A percentile compares a stretch with the other conserved stretches of the same genome.
phyloP scores from a whole-genome alignment of 495 filamentous ascomycete genomes.

The Xanthoparmelia taractica region DNA sequence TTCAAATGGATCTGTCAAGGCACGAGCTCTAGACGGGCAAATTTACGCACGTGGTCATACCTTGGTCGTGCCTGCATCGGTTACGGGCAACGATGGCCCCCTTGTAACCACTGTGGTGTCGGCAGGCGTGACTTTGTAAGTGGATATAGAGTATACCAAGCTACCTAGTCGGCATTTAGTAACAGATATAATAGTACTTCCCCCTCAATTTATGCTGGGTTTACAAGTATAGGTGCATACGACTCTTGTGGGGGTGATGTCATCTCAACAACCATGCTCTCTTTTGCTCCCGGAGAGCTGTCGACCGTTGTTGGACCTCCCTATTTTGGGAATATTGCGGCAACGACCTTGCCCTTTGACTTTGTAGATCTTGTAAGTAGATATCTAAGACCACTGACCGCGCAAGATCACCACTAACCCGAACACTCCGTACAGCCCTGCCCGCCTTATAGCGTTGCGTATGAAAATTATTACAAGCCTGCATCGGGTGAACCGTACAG shows the following conservation, averaged over 20 bases:
- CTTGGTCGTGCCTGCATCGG: background rate
- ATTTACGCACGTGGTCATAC: slow-evolving; percentile 1
- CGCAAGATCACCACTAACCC: background rate
- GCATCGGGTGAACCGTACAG: slow-evolving; percentile 10
- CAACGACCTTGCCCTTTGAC: background rate
- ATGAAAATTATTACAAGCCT: slow-evolving; percentile 10
- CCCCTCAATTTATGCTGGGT: slow-evolving; percentile 11
- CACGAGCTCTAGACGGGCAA: background rate
- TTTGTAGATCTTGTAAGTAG: background rate
- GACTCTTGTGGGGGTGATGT: slow-evolving; percentile 3
- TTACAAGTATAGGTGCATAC: slow-evolving; percentile 4
- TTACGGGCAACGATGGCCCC: background rate
- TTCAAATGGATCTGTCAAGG: background rate
- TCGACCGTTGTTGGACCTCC: slow-evolving; percentile 10
- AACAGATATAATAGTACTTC: background rate
- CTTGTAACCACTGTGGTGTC: background rate
- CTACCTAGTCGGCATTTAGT: background rate
- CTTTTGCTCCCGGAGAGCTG: slow-evolving; percentile 15
- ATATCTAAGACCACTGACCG: background rate
- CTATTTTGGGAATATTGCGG: background rate
- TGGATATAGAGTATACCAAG: background rate
- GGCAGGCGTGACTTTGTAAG: slow-evolving; percentile 4
- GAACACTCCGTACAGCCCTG: background rate
- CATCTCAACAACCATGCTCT: slow-evolving; percentile 9
- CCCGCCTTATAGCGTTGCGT: background rate